Base-by-base conservation (phyloP, 176 grass and related monocot genomes). In the Oryza nivara region DNA sequence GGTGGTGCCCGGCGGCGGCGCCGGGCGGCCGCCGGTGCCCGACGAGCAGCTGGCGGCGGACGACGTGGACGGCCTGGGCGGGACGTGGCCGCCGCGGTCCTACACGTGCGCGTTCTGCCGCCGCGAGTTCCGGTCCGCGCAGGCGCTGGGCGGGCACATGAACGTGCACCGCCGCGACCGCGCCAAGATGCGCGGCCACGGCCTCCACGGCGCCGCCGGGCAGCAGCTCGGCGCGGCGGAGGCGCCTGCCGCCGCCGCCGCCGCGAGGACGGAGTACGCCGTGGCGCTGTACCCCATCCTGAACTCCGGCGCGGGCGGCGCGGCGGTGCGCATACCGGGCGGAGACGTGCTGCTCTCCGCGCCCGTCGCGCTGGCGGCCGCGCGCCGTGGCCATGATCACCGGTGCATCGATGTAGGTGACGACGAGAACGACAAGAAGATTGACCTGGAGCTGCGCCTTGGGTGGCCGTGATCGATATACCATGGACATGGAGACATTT, bases 101-200 rank as follows among this genome's bases (percentile, higher is more conserved):
- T 92, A 92, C 77, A 81, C 88, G 25, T 92, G 91, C 81, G 30
- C 77, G 3, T 90, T 92, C 88, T 92, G 91, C 84, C 73, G 82
- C 72, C 88, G 91, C 40, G 88, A 90, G 85, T 92, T 90, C 84
- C 86, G 74, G 77, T 92, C 91, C 9, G 91, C 88, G 41, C 91
- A 87, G 84, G 91, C 88, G 0, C 58, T 92, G 40, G 91, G 91
- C 12, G 88, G 85, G 1, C 91, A 90, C 81, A 92, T 92, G 91
- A 92, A 92, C 85, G 84, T 92, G 75, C 91, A 92, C 88, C 91
- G 91, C 85, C 88, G 91, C 19, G 85, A 92, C 68, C 91, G 91
- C 48, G 91, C 91, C 78, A 77, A 67, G 81, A 79, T 90, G 81
- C 91, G 88, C 84, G 67, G 69, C 41, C 73, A 32, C 77, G 26